Percentiles rank a stretch among this genome's conserved stretches.
phyloP scores from a whole-genome alignment of 2,329 filamentous ascomycete genomes.

The Aspergillus sojae region DNA sequence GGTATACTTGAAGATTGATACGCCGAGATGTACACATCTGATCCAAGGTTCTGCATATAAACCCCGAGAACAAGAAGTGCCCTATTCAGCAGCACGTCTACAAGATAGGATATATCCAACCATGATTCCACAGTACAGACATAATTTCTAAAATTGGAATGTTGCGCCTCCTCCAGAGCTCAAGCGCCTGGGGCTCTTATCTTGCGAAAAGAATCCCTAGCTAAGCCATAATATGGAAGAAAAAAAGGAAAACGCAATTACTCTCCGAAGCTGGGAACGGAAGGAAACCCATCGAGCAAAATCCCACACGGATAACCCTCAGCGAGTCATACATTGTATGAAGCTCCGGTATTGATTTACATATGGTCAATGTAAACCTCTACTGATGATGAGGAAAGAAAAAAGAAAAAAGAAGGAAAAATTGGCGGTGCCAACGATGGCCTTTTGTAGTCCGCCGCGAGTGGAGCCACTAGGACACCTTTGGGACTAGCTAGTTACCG shows the following conservation, averaged over 20 bases:
- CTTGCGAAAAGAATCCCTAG: conserved; percentile 44
- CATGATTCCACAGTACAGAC: not conserved
- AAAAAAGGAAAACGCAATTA: conserved; percentile 49
- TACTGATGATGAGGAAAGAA: conserved; percentile 53
- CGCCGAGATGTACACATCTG: not conserved
- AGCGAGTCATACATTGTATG: conserved; percentile 50
- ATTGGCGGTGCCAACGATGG: conserved; percentile 8
- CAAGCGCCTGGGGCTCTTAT: conserved; percentile 42
- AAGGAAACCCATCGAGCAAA: conserved; percentile 50
- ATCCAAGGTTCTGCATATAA: not conserved
- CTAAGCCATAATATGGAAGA: conserved; percentile 46
- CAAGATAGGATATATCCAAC: not conserved
- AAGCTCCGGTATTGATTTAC: conserved; percentile 52
- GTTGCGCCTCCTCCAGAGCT: conserved; percentile 53
- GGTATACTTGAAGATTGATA: not conserved
- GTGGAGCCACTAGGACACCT: conserved; percentile 26
- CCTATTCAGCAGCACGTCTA: not conserved
- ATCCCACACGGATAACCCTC: conserved; percentile 50
- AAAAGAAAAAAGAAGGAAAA: conserved; percentile 34
- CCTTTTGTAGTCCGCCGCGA: conserved; percentile 33
- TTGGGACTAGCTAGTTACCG: conserved; percentile 22
- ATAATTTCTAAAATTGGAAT: conserved; percentile 30
- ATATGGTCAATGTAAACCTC: conserved; percentile 54
- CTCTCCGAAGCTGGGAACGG: conserved; percentile 55
- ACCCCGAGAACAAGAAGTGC: not conserved